Evolutionary conservation across 768 basidiomycete species (phyloP).

Genomic region (Sporobolomyces phaffii): DNA sequence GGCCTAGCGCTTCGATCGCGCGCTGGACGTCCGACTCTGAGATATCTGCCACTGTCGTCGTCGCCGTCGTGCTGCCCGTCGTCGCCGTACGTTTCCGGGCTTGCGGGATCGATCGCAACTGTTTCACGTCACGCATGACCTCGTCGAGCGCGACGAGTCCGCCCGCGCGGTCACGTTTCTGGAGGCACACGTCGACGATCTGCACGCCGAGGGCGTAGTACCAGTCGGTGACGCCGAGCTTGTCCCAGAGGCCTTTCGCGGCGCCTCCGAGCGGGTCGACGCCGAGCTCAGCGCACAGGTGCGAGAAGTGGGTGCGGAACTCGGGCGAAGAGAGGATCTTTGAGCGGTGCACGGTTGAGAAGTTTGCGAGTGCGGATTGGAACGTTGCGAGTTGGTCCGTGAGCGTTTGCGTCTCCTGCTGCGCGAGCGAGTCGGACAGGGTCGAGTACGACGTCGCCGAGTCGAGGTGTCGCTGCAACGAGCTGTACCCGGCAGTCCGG

Average conservation of each 20-base stretch:
- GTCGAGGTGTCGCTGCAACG: constrained; percentile 79
- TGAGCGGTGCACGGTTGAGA: constrained; percentile 74
- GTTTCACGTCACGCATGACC: constrained; percentile 68
- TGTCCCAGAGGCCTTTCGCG: constrained; percentile 72
- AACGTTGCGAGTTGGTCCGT: constrained; percentile 77
- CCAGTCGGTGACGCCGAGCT: constrained; percentile 75
- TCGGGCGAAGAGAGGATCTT: constrained; percentile 75
- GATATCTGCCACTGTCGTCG: constrained; percentile 49
- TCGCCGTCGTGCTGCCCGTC: neutral
- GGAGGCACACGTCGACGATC: constrained; percentile 48
- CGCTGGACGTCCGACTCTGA: constrained; percentile 61
- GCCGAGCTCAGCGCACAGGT: constrained; percentile 90
- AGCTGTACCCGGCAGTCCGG: constrained; percentile 51
- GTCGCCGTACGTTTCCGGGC: neutral
- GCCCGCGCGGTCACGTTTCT: constrained; percentile 59
- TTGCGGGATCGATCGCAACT: constrained; percentile 48
- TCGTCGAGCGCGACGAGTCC: constrained; percentile 86
- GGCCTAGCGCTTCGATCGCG: constrained; percentile 69
- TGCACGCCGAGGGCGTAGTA: constrained; percentile 88
- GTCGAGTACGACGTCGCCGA: constrained; percentile 72
- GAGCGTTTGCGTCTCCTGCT: constrained; percentile 68
- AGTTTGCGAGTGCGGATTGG: constrained; percentile 68
- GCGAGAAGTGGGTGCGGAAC: constrained; percentile 86
- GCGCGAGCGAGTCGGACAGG: constrained; percentile 71
- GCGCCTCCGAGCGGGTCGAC: constrained; percentile 70